A percentile compares a stretch with the other conserved stretches of the same genome.
Conservation (phyloP, 2,329 filamentous ascomycete genomes). For the Fusarium agapanthi region DNA sequence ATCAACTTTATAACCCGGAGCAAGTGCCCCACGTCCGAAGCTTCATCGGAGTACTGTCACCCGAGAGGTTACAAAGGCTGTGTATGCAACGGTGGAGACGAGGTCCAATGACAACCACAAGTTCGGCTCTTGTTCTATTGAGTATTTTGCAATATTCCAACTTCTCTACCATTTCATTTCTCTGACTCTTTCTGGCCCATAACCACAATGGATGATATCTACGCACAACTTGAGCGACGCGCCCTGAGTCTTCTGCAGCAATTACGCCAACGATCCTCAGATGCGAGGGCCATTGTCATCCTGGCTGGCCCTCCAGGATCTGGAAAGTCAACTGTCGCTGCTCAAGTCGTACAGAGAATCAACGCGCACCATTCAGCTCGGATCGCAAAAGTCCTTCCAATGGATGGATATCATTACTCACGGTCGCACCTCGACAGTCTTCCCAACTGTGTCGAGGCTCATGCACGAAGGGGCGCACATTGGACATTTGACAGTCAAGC, state of each 20-base stretch:
- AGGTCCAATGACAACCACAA: not conserved
- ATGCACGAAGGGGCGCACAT: not conserved
- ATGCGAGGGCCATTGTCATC: not conserved
- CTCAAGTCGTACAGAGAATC: not conserved
- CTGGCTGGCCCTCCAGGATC: not conserved
- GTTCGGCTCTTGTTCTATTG: not conserved
- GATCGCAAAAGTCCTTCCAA: not conserved
- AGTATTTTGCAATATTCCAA: not conserved
- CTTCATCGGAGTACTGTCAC: not conserved
- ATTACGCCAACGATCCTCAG: not conserved
- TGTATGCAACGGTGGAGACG: not conserved
- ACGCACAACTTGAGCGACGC: not conserved
- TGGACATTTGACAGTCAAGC: not conserved
- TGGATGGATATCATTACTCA: not conserved
- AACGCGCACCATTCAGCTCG: fast-evolving
- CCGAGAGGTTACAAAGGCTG: not conserved
- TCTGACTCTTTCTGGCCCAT: fast-evolving
- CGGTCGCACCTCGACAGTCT: not conserved
- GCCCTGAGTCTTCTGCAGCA: not conserved
- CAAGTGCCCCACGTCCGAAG: not conserved
- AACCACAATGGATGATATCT: not conserved
- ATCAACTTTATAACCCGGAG: not conserved
- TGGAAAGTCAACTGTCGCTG: not conserved
- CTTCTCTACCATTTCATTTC: not conserved
- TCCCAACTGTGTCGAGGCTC: not conserved